Evolutionary conservation across 2,329 filamentous ascomycete species (phyloP), one percentile per base, ranked within the genome.

Genomic region (Fusarium odoratissimum): DNA sequence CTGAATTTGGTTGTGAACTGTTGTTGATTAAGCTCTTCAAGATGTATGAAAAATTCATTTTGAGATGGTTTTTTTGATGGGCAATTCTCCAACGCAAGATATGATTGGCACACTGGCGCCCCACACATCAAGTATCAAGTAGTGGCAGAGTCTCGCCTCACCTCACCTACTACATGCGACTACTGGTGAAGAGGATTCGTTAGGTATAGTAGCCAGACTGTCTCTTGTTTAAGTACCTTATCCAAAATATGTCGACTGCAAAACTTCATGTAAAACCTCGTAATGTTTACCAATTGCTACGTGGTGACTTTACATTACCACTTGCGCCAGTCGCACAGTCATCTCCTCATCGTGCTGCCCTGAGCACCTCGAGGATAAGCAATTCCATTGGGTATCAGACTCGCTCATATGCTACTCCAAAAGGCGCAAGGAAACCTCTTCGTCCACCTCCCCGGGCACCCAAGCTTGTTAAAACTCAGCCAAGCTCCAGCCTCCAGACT

Each of bases 101-200:
- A 5, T 77, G 73, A 78, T 77, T 77, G 76, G 76, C 31, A 21
- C 4, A 33, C 8, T 19, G 17, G 59, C 57, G 66, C 67, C 55
- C 61, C 49, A 46, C 4, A 28, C 8, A 48, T 35, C 19, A n/a
- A 21, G 28, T 44, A 46, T 35, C 19, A n/a, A 21, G 28, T 44
- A 66, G 58, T 74, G 65, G 64, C 73, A 74, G 59, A 56, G 48
- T 57, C 41, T 51, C 52, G 67, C 49, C 44, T 76, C 42, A 56
- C 23, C 38, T 28, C 52, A 21, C 64, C 30, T 33, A 46, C 37
- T 42, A 17, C 37, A 30, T 57, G 60, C 54, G 40, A 54, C 14
- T 40, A n/a, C 33, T 38, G 33, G 23, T 35, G 19, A 54, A 37
- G 16, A 38, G 23, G 19, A 16, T 51, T 51, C n/a, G 33, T 51